Evolutionary conservation across 495 filamentous ascomycete species (phyloP), one percentile per base, ranked within the genome.

Genomic region (Thermochaetoides thermophila): DNA sequence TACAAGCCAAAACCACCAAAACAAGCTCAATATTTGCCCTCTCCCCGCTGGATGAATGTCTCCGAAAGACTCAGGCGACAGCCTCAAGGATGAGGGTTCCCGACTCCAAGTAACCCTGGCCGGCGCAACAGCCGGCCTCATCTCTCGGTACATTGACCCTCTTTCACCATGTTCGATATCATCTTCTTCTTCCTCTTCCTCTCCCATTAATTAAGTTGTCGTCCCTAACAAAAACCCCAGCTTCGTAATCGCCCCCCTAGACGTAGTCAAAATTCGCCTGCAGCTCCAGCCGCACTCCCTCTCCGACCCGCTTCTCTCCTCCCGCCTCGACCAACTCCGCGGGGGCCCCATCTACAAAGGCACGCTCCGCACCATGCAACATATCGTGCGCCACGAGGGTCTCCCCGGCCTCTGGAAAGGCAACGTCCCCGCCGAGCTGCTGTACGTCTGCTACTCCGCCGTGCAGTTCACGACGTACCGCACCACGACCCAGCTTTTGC

Each of bases 241-340:
- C 44, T 95, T 93, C 64, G 74, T 84, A 46, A 76, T 91, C 54
- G 85, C 85, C 31, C 85, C 85, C 35, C 77, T 95, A 34, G 85
- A 95, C 56, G 85, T 95, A 38, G 74, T 92, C 59, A 95, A 95
- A 64, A 94, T 94, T 59, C 78, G 85, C n/a, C 75, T 93, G 29
- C 85, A 94, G 49, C 69, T 94, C 23, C 84, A 92, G 58, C 74
- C 75, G 29, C 78, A 84, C 59, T 83, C 84, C 12, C 71, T 80
- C 37, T 73, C 73, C 34, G 76, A 81, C 44, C 76, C 80, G 4
- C n/a, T n/a, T n/a, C 44, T 66, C 2, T 68, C 70, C 16, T 60
- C 69, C 34, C 46, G 44, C 29, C 45, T 59, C 48, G n/a, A n/a
- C n/a, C n/a, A n/a, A n/a, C 53, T 69, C 30, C 48, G 40, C 39